Base-by-base conservation (phyloP, 371 early-diverging fungal species). In the Gilbertella persicaria region DNA sequence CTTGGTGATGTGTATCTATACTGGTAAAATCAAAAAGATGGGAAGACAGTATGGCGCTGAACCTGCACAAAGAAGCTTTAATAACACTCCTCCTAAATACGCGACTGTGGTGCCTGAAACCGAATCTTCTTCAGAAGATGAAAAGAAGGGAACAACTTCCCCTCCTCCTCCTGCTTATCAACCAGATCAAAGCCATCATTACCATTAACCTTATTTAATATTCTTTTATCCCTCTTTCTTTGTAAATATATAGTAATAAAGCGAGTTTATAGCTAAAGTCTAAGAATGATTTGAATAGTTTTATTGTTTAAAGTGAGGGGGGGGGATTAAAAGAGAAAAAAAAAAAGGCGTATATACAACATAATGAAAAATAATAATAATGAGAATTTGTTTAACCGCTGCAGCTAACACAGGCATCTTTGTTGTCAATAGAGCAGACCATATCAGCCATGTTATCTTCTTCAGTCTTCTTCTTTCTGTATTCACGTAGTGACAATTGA, bases 381-480 rank as follows among this genome's bases (percentile, higher is more conserved):
- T 12, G 28, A n/a, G 13, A 48, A 10, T 37, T 37, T 24, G 17
- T 60, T 77, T 82, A 92, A 56, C 91, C 91, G 33, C 86, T 84
- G 76, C 96, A 97, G 79, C 90, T 93, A 55, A 92, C 62, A 67
- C 97, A 97, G 10, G 90, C 93, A 40, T 97, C 97, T 58, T 80
- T 78, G 75, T 97, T 95, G 28, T 94, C 94, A 36, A 94, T 71
- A 9, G 28, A 91, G 60, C 97, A 96, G 53, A 83, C 77, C 73
- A 92, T 75, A 23, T 83, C 86, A 4, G 86, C 89, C 55, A 80
- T 64, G 39, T 74, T 69, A 41, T 67, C 51, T 38, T 69, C 67
- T 37, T 55, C 58, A 9, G 50, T 35, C 14, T 62, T 48, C 45
- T 62, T 60, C 24, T 69, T 61, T 25, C 60, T 49, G 23, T 66